Evolutionary conservation across 805 yeast species (phyloP).

Genomic region (Kodamaea fukazawae): DNA sequence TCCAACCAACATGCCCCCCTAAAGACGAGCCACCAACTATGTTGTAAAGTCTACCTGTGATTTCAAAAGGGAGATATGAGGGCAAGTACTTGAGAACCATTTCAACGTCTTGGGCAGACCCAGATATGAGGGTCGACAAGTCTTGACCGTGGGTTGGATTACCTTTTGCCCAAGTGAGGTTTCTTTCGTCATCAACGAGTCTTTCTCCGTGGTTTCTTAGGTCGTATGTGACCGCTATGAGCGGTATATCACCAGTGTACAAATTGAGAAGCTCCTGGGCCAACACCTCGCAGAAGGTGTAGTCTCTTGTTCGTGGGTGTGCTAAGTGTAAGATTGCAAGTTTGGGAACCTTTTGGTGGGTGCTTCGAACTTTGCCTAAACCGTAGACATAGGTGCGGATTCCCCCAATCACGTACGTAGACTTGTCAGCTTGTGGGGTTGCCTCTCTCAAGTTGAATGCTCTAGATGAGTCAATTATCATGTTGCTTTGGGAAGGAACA

Average conservation of each 20-base stretch:
- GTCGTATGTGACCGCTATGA: constrained; percentile 51
- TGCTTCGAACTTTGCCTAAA: constrained; percentile 10
- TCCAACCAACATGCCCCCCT: background rate
- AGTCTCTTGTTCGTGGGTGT: constrained; percentile 46
- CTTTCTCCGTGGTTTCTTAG: constrained; percentile 56
- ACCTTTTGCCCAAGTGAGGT: constrained; percentile 45
- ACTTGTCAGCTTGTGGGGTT: background rate
- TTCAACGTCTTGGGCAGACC: too few relatives aligned
- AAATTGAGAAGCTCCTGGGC: constrained; percentile 36
- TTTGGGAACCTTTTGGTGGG: constrained; percentile 23
- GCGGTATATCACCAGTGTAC: constrained; percentile 25
- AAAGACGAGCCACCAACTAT: too few relatives aligned
- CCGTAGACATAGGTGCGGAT: constrained; percentile 38
- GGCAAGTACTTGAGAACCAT: too few relatives aligned
- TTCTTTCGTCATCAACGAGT: constrained; percentile 28
- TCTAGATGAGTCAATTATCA: background rate
- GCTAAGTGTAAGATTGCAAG: constrained; percentile 39
- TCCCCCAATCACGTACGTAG: constrained; percentile 39
- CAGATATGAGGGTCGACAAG: too few relatives aligned
- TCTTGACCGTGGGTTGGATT: constrained; percentile 42
- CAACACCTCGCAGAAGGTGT: constrained; percentile 36
- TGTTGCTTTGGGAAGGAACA: too few relatives aligned
- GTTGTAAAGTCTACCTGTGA: too few relatives aligned
- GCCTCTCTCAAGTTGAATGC: constrained; percentile 2
- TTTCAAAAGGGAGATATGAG: too few relatives aligned